Conservation (phyloP, 257 asterid species). For the Catharanthus roseus region DNA sequence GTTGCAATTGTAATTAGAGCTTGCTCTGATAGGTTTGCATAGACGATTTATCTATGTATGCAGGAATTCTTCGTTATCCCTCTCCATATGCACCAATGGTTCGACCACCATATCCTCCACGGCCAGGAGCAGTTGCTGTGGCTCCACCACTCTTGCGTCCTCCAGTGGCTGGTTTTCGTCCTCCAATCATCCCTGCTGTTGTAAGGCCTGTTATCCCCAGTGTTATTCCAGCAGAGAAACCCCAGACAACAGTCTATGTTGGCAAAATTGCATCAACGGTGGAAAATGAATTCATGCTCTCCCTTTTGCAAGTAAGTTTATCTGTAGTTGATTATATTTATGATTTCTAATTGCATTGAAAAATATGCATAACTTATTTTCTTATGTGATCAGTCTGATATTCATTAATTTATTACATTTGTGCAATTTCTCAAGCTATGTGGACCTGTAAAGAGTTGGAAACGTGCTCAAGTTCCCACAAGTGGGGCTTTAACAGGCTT, state of each 20-base stretch:
- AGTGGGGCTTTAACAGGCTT: constrained; percentile 76
- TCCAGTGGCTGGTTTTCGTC: constrained; percentile 62
- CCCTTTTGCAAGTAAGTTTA: constrained; percentile 74
- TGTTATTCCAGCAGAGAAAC: constrained; percentile 50
- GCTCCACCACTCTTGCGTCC: constrained; percentile 74
- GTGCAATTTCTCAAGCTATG: constrained; percentile 61
- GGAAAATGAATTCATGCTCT: constrained; percentile 83
- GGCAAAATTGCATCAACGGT: constrained; percentile 89
- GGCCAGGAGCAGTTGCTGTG: constrained; percentile 54
- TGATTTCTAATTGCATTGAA: neutral
- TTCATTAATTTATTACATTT: neutral
- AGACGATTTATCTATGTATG: constrained; percentile 55
- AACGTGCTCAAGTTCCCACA: constrained; percentile 90
- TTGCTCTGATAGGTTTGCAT: constrained; percentile 60
- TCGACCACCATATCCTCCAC: constrained; percentile 66
- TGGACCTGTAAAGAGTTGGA: constrained; percentile 97
- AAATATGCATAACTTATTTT: neutral
- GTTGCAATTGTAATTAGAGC: constrained; percentile 21
- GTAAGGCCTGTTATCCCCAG: constrained; percentile 50
- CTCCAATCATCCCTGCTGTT: constrained; percentile 53
- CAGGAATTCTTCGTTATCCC: constrained; percentile 79
- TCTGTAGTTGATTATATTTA: constrained; percentile 6
- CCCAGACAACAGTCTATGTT: constrained; percentile 86
- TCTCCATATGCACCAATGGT: constrained; percentile 58
- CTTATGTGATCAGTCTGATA: neutral